Evolutionary conservation across 441 rosid genomes (phyloP), one percentile per base, ranked within the genome.

Genomic region (Populus hybrid): DNA sequence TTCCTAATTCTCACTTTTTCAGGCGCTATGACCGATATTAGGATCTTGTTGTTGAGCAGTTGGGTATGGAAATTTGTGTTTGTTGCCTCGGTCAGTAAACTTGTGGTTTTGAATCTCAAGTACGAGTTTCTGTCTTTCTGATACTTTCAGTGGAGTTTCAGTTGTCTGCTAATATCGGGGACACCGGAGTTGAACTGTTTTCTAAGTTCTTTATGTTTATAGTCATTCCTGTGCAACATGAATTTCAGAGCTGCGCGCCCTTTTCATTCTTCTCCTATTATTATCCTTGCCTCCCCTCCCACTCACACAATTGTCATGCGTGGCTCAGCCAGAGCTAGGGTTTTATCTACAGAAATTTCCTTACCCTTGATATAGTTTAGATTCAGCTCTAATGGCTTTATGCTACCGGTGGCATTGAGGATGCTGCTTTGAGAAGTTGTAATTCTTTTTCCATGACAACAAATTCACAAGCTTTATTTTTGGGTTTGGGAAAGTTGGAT

Each of bases 11-110:
- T 40, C 38, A 34, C 23, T 14, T 16, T 75, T 80, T 16, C 89
- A 88, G 91, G 91, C 91, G 88, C 36, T 70, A 81, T 77, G 91
- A 84, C 78, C 88, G 89, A 71, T 83, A 85, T 84, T 87, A 87
- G 81, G 59, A 59, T 70, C 38, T 74, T 68, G 76, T 59, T 76
- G 82, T 36, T 35, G 40, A 71, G 75, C 24, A 12, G 81, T 77
- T 79, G 78, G 81, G 78, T 71, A 69, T 61, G 71, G 24, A 46
- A 74, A 61, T 26, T 70, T 68, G 67, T 70, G 71, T 34, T 83
- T 30, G 35, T 28, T 75, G 9, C 59, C 69, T 79, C 75, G 82
- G 81, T 73, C 70, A 70, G 75, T 78, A 71, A 79, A 81, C 79
- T 46, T 46, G 57, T 12, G 57, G 57, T 75, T 69, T 28, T 68